Base-by-base conservation (phyloP, 768 basidiomycete species). In the Podaxis sp. region DNA sequence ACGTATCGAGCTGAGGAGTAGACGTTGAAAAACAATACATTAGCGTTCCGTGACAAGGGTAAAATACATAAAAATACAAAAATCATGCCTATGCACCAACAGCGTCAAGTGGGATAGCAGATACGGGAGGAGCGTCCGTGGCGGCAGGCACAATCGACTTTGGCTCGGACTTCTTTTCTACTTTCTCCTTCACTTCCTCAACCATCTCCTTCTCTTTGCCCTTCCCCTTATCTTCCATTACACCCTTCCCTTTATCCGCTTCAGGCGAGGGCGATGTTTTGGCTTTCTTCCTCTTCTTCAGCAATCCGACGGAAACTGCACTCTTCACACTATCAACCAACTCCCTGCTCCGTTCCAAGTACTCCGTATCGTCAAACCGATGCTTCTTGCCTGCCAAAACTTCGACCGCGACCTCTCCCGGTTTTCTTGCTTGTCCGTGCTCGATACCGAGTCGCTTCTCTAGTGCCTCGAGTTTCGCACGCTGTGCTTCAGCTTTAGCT, bases 361-460 rank as follows among this genome's bases (percentile, higher is more conserved):
- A 99, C 73, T 95, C 90, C 2, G 87, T 88, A 70, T 99, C 96
- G 54, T 98, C 95, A 51, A 99, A 88, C 28, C 92, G 85, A 68
- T 93, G 91, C 70, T 96, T 97, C 80, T 84, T 88, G 10, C 91
- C 91, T 0, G 87, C 82, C 3, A 83, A 69, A 17, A 82, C 75
- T 41, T 84, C 80, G 0, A 83, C 73, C 15, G 75, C 75, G 4
- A 75, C 72, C 36, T 74, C 76, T 13, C 71, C 64, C 38, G 54
- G 64, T 69, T 17, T 65, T 66, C 37, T 67, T 58, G 24, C 61
- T 70, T 66, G 4, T 70, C 75, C 10, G 17, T 74, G 73, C 37
- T 79, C 76, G n/a, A 94, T 89, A 1, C 91, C 91, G 2, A 96
- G 85, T 71, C 89, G 89, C 64, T 84, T 87, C 76, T 97, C 95